Base-by-base conservation (phyloP, 441 rosid genomes). In the Metrosideros polymorpha region DNA sequence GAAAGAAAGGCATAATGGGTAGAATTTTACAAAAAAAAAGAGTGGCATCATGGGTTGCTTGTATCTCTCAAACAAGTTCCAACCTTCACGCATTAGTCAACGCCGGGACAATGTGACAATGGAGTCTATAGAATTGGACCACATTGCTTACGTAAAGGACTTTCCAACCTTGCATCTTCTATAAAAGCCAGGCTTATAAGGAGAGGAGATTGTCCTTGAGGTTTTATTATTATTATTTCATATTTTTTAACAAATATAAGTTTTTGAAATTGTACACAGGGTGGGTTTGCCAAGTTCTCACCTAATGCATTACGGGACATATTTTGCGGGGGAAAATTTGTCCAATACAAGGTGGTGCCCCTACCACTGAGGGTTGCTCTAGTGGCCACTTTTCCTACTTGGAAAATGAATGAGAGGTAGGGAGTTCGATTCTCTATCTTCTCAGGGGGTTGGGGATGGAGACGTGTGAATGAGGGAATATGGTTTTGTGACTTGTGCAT, bases 101-200 rank as follows among this genome's bases (percentile, higher is more conserved):
- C 0, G 0, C n/a, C 6, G 10, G 29, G 6, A 6, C 5, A n/a
- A 56, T 0, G 0, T 56, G 61, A 56, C 25, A 15, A 0, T 56
- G 7, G 27, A 27, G 14, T 55, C 13, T 12, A n/a, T 55, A 6
- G 29, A 55, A 55, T 55, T 13, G 59, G 25, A 0, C 29, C 59
- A 25, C 0, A 55, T 10, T 25, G 59, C 14, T 25, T 0, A 25
- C 59, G 29, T 49, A 49, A 12, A 49, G 51, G 27, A n/a, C 63
- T 57, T 0, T 57, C 0, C 0, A 15, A 57, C 8, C 32, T n/a
- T 57, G 8, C 63, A 13, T 57, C 32, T 57, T 57, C 63, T 57
- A 0, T n/a, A 57, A n/a, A n/a, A 57, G 32, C 63, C n/a, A 57
- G 63, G 13, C 9, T 27, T 6, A 2, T 12, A 29, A 12, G 0